Base-by-base conservation (phyloP, 129 eudicot genomes). In the Deinandra increscens region DNA sequence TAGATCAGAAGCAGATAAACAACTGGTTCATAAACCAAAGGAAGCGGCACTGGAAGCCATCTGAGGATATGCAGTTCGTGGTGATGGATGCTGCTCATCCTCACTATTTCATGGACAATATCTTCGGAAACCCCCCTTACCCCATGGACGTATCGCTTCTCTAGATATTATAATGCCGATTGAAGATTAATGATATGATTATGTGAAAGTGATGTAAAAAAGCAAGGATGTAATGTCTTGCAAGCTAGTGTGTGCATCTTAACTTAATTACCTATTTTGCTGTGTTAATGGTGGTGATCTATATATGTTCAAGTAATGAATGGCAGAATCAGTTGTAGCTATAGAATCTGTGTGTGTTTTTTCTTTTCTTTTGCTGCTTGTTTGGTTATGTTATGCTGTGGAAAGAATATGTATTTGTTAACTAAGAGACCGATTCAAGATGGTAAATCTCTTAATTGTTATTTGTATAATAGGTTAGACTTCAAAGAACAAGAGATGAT, bases 11-110 rank as follows among this genome's bases (percentile, higher is more conserved):
- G 71, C 91, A 88, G 69, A 85, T 87, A 64, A 91, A 91, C 88
- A 91, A 91, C 70, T 91, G 96, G 97, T 91, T 91, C 72, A 91
- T 91, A 62, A 91, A 88, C 81, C 96, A 88, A 69, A 79, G 96
- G 69, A 88, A 88, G 60, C 70, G 96, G 41, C 96, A 88, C 69
- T 88, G 96, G 96, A 88, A 88, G 79, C 96, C 96, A 0, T 85
- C 96, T 0, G 96, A 88, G 70, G 98, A 92, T 75, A 86, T 92
- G 95, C 98, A 88, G 62, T 86, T 86, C 45, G 89, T 91, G 71
- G 91, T 91, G 37, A 26, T 26, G 31, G 31, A 26, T 26, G 31
- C 31, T 26, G 31, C 31, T 26, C 31, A 26, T 26, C 31, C 31
- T 26, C 31, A 26, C 31, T 26, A 26, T 26, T 26, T 26, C 31